Evolutionary conservation across 177 flowering plant genomes (phyloP).

Genomic region (Vitis hybrid): DNA sequence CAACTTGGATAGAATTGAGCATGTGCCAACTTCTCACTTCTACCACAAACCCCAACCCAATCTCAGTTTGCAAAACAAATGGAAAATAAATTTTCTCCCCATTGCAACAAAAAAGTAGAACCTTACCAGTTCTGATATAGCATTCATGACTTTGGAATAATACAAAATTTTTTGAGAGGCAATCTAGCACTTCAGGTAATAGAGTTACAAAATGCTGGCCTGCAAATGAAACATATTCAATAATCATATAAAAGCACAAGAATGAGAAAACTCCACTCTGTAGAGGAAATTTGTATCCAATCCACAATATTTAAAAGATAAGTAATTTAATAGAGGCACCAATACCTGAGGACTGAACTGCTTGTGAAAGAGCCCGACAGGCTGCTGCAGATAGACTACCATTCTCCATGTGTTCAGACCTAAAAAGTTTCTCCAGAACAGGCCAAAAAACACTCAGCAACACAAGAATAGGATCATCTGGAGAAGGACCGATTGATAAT

Average conservation of each 20-base stretch:
- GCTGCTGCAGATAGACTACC: conserved; percentile 74
- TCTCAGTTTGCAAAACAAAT: conserved; percentile 3
- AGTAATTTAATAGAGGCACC: not conserved
- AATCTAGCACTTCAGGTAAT: conserved; percentile 77
- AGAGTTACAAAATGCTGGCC: conserved; percentile 71
- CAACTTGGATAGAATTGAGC: too few species aligned
- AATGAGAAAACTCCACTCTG: not conserved
- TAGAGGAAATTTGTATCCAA: not conserved
- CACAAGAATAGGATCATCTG: conserved; percentile 60
- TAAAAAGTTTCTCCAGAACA: conserved; percentile 69
- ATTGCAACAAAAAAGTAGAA: not conserved
- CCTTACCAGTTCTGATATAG: conserved; percentile 82
- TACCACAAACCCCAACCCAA: too few species aligned
- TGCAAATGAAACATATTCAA: conserved; percentile 36
- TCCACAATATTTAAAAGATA: not conserved
- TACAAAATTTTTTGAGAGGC: conserved; percentile 70
- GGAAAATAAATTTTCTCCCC: not conserved
- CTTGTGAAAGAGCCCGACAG: conserved; percentile 90
- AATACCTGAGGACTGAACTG: conserved; percentile 82
- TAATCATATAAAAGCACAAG: not conserved
- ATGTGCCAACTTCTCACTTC: too few species aligned
- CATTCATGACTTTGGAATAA: conserved; percentile 82
- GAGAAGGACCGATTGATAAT: conserved; percentile 28
- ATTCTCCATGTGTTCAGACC: conserved; percentile 77
- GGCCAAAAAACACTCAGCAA: conserved; percentile 84